phyloP scores from a whole-genome alignment of 1,139 yeast species.

The Yamadazyma diddensiae region DNA sequence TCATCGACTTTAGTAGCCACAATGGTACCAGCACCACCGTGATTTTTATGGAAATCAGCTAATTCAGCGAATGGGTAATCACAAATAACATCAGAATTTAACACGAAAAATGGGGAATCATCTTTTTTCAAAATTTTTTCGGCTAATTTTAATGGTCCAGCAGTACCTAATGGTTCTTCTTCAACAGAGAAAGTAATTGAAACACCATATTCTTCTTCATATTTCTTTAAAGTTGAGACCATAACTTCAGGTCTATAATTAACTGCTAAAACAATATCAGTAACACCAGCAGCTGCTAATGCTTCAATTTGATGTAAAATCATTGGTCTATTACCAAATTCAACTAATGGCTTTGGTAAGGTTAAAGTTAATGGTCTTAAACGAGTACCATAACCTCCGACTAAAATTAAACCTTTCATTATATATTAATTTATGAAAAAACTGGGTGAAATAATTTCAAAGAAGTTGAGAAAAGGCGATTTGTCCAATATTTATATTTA shows the following conservation, averaged over 20 bases:
- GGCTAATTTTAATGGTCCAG: constrained; percentile 98
- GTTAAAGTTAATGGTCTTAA: constrained; percentile 98
- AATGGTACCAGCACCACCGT: constrained; percentile 97
- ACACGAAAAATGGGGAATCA: constrained; percentile 93
- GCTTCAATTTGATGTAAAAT: constrained; percentile 97
- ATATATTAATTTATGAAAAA: constrained; percentile 3
- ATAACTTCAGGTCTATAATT: constrained; percentile 99
- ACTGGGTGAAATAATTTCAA: constrained; percentile 5
- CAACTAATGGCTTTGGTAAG: constrained; percentile 97
- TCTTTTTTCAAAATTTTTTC: constrained; percentile 92
- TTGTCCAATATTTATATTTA: constrained; percentile 9
- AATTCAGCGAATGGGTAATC: constrained; percentile 96
- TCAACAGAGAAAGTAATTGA: constrained; percentile 96
- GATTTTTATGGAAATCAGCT: constrained; percentile 88
- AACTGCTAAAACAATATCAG: constrained; percentile 97
- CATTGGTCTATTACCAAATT: constrained; percentile 98
- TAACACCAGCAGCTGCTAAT: constrained; percentile 96
- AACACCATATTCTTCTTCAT: constrained; percentile 94
- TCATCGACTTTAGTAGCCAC: constrained; percentile 99
- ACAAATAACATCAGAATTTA: constrained; percentile 97
- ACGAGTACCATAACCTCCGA: constrained; percentile 99
- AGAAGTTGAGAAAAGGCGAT: constrained; percentile 6
- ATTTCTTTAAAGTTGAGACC: constrained; percentile 92
- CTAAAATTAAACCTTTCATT: constrained; percentile 98
- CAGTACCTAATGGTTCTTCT: constrained; percentile 99